Percentiles rank a stretch among this genome's conserved stretches.
phyloP scores from a whole-genome alignment of 2,329 filamentous ascomycete genomes.

The Zasmidium citrigriseum region DNA sequence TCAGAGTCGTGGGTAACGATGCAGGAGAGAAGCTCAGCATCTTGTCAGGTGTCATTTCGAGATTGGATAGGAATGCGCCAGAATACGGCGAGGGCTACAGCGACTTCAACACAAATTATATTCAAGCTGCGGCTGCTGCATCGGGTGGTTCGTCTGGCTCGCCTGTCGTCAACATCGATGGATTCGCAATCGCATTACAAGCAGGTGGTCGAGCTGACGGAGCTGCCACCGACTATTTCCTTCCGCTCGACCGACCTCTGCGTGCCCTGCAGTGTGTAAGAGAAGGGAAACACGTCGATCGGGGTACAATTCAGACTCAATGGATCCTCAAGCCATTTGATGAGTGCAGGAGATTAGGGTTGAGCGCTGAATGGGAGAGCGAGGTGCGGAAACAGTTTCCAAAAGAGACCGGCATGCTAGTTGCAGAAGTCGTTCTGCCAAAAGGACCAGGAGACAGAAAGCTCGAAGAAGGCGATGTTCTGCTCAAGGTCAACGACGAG shows the following conservation, averaged over 20 bases:
- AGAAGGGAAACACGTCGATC: slow-evolving; percentile 70
- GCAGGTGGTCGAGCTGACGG: slow-evolving; percentile 92
- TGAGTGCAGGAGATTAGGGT: slow-evolving; percentile 85
- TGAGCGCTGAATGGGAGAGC: slow-evolving; percentile 83
- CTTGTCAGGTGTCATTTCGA: slow-evolving; percentile 93
- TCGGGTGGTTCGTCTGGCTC: slow-evolving; percentile 97
- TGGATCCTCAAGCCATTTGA: slow-evolving; percentile 97
- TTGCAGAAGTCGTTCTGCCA: slow-evolving; percentile 91
- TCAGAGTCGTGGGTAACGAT: slow-evolving; percentile 96
- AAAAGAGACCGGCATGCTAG: slow-evolving; percentile 93
- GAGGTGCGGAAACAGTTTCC: slow-evolving; percentile 81
- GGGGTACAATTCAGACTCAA: slow-evolving; percentile 97
- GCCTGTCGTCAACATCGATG: slow-evolving; percentile 95
- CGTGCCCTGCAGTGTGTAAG: slow-evolving; percentile 86
- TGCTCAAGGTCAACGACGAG: slow-evolving; percentile 91
- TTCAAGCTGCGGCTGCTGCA: slow-evolving; percentile 94
- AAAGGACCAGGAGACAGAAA: slow-evolving; percentile 84
- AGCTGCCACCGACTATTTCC: slow-evolving; percentile 95
- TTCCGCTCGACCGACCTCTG: slow-evolving; percentile 86
- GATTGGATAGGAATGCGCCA: slow-evolving; percentile 92
- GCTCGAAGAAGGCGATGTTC: slow-evolving; percentile 89
- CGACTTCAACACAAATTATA: slow-evolving; percentile 96
- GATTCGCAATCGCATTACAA: slow-evolving; percentile 87
- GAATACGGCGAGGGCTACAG: slow-evolving; percentile 98
- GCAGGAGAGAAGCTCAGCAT: slow-evolving; percentile 98